Conservation (phyloP, 2,329 filamentous ascomycete species). For the Exserohilum turcica region DNA sequence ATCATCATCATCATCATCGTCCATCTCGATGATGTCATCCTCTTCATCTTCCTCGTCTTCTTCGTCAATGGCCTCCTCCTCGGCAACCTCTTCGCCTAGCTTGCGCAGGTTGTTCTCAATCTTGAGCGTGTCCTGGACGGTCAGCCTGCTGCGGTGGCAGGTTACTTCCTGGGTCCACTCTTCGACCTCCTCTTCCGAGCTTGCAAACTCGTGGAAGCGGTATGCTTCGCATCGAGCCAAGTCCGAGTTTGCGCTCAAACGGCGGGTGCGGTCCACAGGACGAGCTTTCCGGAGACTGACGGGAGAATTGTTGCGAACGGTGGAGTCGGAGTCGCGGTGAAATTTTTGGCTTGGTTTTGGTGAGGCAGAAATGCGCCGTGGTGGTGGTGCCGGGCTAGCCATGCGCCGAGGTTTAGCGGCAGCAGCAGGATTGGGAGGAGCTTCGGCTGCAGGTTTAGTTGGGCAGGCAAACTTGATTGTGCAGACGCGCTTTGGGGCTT, state of each 20-base stretch:
- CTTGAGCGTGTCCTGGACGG: conserved; percentile 83
- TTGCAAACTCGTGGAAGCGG: conserved; percentile 89
- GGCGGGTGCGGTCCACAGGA: conserved; percentile 38
- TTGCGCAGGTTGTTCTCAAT: conserved; percentile 90
- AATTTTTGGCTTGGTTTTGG: conserved; percentile 37
- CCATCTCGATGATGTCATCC: conserved; percentile 51
- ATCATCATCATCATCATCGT: conserved; percentile 48
- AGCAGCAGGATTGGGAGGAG: conserved; percentile 42
- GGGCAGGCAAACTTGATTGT: conserved; percentile 77
- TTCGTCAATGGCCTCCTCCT: conserved; percentile 79
- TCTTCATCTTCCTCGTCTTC: conserved; percentile 51
- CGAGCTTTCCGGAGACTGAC: conserved; percentile 49
- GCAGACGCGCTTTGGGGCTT: conserved; percentile 61
- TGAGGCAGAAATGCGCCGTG: conserved; percentile 33
- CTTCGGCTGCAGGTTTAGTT: conserved; percentile 53
- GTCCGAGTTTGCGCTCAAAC: conserved; percentile 47
- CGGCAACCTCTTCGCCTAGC: conserved; percentile 78
- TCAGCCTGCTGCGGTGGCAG: conserved; percentile 72
- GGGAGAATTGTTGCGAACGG: conserved; percentile 56
- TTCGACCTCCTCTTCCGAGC: conserved; percentile 81
- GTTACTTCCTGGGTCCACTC: conserved; percentile 84
- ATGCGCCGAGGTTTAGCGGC: conserved; percentile 48
- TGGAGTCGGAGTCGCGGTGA: conserved; percentile 58
- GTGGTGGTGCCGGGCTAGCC: conserved; percentile 51
- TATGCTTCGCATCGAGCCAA: conserved; percentile 60